Evolutionary conservation across 148 eudicot genomes (phyloP), one percentile per base, ranked within the genome.

Genomic region (Rhododendron vialii): DNA sequence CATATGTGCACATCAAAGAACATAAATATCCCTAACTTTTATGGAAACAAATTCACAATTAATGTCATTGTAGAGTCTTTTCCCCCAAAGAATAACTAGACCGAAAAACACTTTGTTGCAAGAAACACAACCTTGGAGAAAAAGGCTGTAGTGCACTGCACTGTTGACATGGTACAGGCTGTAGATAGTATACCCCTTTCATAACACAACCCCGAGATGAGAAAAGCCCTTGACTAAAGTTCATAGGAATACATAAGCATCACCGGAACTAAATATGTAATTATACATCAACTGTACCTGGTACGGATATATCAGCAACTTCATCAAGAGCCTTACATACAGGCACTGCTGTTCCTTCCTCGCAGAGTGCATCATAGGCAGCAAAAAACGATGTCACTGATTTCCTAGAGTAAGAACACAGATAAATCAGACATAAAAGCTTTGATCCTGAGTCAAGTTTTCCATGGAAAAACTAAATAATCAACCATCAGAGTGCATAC

Each of bases 321-420:
- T 96, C 99, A 85, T 95, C 95, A 86, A 96, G 95, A 57, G 99
- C 97, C 89, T 92, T 91, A 84, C 99, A 95, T 65, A 96, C 99
- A 85, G 97, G 76, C 13, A 95, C 93, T 77, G 99, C 98, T 43
- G 98, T 97, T 85, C 99, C 99, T 91, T 97, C 99, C 92, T 97
- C 99, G 88, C 99, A 95, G 28, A 97, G 94, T 45, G 96, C 98
- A 91, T 97, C 99, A 91, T 55, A 97, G 63, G 94, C 98, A 85
- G 98, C 95, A 92, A 97, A 97, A 88, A 97, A 95, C 71, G 99
- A 93, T 57, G 95, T 90, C 87, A 92, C 99, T 10, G 99, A 95
- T 86, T 93, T 97, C 94, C 99, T 96, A 87, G 86, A 89, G 55
- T 48, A 88, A 82, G 87, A 57, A 79, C 6, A 26, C 33, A 79